Percentiles rank a stretch among this genome's conserved stretches.
phyloP scores from a whole-genome alignment of 169 alveolate genomes.

The Cryptosporidium meleagridis region DNA sequence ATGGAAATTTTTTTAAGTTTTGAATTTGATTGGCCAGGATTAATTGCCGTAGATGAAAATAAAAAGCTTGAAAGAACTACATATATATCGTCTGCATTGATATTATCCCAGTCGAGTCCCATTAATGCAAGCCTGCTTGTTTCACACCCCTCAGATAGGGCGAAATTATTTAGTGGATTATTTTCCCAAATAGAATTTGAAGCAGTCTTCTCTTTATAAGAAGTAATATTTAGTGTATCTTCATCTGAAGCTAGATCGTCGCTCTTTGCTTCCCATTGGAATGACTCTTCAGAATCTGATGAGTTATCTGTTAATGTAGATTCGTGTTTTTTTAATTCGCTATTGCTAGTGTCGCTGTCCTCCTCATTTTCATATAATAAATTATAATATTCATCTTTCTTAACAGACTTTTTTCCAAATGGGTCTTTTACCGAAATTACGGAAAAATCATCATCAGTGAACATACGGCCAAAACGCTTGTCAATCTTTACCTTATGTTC shows the following conservation, averaged over 20 bases:
- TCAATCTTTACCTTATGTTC: constrained; percentile 83
- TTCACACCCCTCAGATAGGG: constrained; percentile 83
- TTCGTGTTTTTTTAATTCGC: constrained; percentile 16
- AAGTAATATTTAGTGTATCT: background rate
- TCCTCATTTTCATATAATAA: constrained; percentile 60
- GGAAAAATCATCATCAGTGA: constrained; percentile 82
- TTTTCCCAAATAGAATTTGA: constrained; percentile 48
- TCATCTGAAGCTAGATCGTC: constrained; percentile 12
- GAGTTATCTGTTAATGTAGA: background rate
- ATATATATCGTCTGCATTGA: constrained; percentile 92
- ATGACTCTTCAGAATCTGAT: constrained; percentile 44
- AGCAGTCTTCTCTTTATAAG: background rate
- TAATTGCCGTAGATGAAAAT: constrained; percentile 76
- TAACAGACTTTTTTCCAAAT: constrained; percentile 81
- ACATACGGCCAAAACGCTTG: constrained; percentile 82
- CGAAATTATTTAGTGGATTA: constrained; percentile 61
- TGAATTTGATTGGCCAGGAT: constrained; percentile 83
- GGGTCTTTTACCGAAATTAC: constrained; percentile 81
- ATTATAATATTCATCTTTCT: constrained; percentile 64
- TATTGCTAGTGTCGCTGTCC: constrained; percentile 41
- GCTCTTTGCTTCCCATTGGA: constrained; percentile 76
- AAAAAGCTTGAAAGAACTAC: constrained; percentile 91
- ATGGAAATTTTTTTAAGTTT: constrained; percentile 90
- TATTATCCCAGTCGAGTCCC: constrained; percentile 96
- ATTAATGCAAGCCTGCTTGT: constrained; percentile 93